Conservation (phyloP, 495 filamentous ascomycete species). For the Gamarada debralockiae region DNA sequence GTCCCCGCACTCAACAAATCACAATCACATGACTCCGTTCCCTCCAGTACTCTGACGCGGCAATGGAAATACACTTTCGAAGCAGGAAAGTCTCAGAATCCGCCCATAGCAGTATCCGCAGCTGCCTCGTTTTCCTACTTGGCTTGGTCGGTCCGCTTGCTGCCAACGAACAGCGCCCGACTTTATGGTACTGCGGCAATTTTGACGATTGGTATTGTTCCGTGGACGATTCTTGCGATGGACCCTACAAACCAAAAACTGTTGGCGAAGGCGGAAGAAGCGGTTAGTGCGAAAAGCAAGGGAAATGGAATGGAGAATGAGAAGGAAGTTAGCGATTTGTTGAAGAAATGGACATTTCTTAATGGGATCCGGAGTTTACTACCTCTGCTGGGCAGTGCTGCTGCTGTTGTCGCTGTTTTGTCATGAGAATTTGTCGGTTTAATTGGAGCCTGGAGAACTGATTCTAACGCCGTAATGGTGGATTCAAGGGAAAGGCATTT, state of each 20-base stretch:
- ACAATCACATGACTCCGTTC: neutral
- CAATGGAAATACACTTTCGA: conserved; percentile 6
- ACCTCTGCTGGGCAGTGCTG: neutral
- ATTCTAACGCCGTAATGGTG: no score
- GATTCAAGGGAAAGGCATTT: no score
- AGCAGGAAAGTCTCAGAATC: neutral
- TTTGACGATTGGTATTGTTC: neutral
- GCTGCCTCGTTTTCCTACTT: neutral
- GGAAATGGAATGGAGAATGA: neutral
- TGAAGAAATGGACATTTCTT: neutral
- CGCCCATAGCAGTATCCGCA: neutral
- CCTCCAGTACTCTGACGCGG: neutral
- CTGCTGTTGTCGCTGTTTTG: neutral
- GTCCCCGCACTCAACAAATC: conserved; percentile 2
- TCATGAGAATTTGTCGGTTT: no score
- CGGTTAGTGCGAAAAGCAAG: no score
- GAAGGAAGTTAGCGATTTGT: neutral
- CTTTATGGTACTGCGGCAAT: neutral
- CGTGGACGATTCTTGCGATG: neutral
- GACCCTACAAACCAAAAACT: neutral
- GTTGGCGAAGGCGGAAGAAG: neutral
- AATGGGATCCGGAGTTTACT: neutral
- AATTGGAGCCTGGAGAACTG: no score
- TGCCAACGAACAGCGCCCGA: conserved; percentile 1
- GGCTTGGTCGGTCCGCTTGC: neutral